These are phyloP conservation scores for Peronospora belbahrii DNA, from an alignment of 352 stramenopile species.

Conservation along the genomic window DNA sequence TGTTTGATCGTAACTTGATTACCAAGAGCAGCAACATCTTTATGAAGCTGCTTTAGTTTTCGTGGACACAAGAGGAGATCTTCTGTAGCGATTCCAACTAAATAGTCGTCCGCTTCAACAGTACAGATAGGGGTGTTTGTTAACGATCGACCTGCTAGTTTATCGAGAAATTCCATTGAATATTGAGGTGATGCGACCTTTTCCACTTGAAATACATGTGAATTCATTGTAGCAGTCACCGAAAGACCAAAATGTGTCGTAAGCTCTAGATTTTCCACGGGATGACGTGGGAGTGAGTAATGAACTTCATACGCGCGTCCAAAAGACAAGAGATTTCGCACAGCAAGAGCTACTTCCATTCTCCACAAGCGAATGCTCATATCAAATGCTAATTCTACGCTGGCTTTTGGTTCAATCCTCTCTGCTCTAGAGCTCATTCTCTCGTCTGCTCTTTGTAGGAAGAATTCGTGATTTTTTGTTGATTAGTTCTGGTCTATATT, in stretches of 20 bases:
- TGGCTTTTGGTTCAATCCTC: no score
- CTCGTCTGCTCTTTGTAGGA: no score
- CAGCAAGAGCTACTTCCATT: conserved; percentile 34
- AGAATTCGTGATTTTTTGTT: no score
- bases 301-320: conserved; percentile 47
- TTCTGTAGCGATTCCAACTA: conserved; percentile 63
- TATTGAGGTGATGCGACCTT: conserved; percentile 10
- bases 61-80: conserved; percentile 46
- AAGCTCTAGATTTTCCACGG: conserved; percentile 13
- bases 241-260: conserved; percentile 34
- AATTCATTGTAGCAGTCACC: conserved; percentile 36
- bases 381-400: conserved; percentile 36
- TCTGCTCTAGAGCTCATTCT: neutral
- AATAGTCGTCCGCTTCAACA: conserved; percentile 89
- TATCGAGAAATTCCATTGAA: conserved; percentile 33
- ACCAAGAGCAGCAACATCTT: conserved; percentile 26
- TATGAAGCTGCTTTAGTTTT: conserved; percentile 36
- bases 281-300: conserved; percentile 27
- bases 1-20: conserved; percentile 9
- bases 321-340: conserved; percentile 50
- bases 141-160: conserved; percentile 15
- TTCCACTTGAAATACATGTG: conserved; percentile 45
- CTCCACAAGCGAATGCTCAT: conserved; percentile 42
- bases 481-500: no score
- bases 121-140: conserved; percentile 60